Evolutionary conservation across 495 filamentous ascomycete genomes (phyloP), one percentile per base, ranked within the genome.

Genomic region (Penicillium odoratum): DNA sequence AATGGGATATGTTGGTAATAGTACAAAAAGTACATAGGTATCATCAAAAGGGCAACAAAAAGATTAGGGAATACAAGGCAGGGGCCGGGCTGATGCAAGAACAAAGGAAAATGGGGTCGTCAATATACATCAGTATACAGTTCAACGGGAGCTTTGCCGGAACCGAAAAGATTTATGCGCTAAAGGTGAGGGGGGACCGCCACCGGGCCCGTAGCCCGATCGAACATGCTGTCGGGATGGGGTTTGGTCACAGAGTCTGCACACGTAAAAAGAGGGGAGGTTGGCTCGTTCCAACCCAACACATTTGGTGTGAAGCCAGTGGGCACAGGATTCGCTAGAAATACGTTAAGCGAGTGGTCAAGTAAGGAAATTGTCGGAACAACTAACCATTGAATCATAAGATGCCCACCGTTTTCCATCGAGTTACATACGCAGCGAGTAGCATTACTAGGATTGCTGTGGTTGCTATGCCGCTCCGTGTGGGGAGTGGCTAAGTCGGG

Each of bases 301-400:
- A 66, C 92, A 97, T 62, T 81, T 81, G 6, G 85, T 88, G 65
- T 97, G 92, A 30, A 93, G 81, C 85, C 87, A 93, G 72, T 92
- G 88, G 40, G 84, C 87, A 72, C 92, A 97, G 4, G 91, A 92
- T 74, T 92, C 88, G 73, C 92, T 93, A 63, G 18, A 34, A 33
- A 18, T 7, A 16, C 18, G 40, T 72, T 42, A 74, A 21, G 65
- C 42, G 26, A 10, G 25, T 7, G 28, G 54, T 16, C n/a, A 51
- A 52, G 29, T 29, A 57, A 26, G 4, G 43, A 13, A 18, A 48
- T 18, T 15, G 48, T 5, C 4, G 26, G n/a, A 2, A 55, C 9
- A 49, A 74, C 79, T 57, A 78, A 92, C 89, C 89, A 97, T 75
- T 92, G 89, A 61, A 97, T 86, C 87, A 96, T 87, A 51, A 89